Percentiles rank a stretch among this genome's conserved stretches.
These are phyloP conservation scores for Xylariales sp. DNA, from an alignment of 2,329 filamentous ascomycete genomes.

Conservation along the genomic window DNA sequence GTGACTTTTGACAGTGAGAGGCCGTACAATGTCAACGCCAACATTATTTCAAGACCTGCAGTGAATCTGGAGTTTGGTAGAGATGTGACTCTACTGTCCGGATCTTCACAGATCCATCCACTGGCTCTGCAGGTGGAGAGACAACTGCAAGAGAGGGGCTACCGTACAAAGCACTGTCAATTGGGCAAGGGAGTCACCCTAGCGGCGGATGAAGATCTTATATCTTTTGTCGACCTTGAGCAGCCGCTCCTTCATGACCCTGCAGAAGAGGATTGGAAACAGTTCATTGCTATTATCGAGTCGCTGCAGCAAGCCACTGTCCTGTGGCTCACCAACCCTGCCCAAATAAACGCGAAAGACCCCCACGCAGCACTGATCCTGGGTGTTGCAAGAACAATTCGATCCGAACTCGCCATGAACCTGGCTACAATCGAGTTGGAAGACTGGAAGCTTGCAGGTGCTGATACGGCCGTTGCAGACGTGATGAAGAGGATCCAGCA, in stretches of 20 bases:
- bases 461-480: background rate
- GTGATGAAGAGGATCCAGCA: conserved; percentile 12
- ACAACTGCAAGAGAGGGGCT: background rate
- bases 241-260: background rate
- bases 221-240: background rate
- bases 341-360: background rate
- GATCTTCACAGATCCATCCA: too few relatives aligned
- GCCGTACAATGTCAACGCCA: background rate
- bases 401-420: background rate
- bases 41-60: background rate
- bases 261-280: background rate
- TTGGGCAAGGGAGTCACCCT: background rate
- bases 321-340: conserved; percentile 1
- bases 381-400: conserved; percentile 1
- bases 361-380: background rate
- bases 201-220: background rate
- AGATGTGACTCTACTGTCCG: background rate
- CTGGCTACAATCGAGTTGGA: conserved; percentile 2
- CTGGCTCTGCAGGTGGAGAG: background rate
- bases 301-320: background rate
- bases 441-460: background rate
- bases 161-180: background rate
- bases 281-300: background rate
- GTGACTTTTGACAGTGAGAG: background rate
- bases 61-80: background rate